Evolutionary conservation across 2,329 filamentous ascomycete species (phyloP), one percentile per base, ranked within the genome.

Genomic region (Sporothrix brunneoviolacea): DNA sequence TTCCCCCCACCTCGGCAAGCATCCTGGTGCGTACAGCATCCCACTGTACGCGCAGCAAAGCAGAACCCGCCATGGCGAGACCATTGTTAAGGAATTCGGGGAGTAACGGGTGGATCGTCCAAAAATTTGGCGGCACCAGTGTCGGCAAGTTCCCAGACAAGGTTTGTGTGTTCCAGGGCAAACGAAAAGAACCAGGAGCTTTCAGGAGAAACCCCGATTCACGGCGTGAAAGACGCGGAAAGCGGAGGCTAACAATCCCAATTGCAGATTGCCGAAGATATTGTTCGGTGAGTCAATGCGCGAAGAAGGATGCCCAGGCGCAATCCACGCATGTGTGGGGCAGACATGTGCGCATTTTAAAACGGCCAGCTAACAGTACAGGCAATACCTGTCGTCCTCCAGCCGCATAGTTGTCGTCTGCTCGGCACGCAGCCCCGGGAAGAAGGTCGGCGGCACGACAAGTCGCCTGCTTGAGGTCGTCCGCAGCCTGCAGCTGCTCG

Each of bases 401-500:
- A 83, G 89, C 64, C 84, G 84, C 66, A 83, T 96, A 57, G 91
- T 90, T 51, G 85, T 98, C 51, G 91, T 98, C 52, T 98, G 93
- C 71, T 98, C 93, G 54, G 93, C 93, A 37, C 79, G 93, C 65
- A 96, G 90, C 70, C 93, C 88, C 54, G 91, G 89, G 56, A 95
- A 91, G 65, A 98, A 98, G 72, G 81, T 84, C 49, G 89, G 94
- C 60, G 93, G 93, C 55, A 98, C 93, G 53, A 98, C 93, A 33
- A 97, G 94, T 70, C 82, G 90, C 86, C 64, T 85, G 49, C 67
- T 85, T 24, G 78, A 79, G 54, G 75, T 84, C 12, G 83, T 77
- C 64, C 71, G 72, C 54, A 76, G 77, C 52, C 69, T 85, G 33
- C 73, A 74, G 51, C 68, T 69, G 18, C 72, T 84, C 41, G 75